phyloP scores from a whole-genome alignment of 768 basidiomycete species.

The Russula olivacea region DNA sequence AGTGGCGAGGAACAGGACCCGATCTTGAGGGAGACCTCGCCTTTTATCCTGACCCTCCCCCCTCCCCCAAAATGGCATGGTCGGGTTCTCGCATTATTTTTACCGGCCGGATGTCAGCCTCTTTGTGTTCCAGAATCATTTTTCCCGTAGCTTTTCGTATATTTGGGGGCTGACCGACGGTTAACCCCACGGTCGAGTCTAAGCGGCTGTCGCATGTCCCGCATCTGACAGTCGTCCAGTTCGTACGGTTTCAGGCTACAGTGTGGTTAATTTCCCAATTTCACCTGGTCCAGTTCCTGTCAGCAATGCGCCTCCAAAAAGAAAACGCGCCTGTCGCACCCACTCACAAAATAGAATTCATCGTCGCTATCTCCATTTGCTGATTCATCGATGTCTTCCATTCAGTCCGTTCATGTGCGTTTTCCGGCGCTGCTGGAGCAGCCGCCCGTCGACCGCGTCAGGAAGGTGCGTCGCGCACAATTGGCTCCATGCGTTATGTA shows the following conservation, averaged over 20 bases:
- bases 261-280: slow-evolving; percentile 14
- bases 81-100: not conserved
- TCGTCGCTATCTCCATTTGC: slow-evolving; percentile 22
- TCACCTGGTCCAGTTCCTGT: slow-evolving; percentile 12
- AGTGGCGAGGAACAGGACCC: not conserved
- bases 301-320: slow-evolving; percentile 1
- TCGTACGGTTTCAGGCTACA: slow-evolving; percentile 7
- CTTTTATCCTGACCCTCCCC: not conserved
- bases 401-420: slow-evolving; percentile 29
- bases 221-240: not conserved
- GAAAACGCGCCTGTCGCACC: slow-evolving; percentile 6
- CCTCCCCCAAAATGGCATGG: not conserved
- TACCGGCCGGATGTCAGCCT: slow-evolving; percentile 1
- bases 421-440: slow-evolving; percentile 32
- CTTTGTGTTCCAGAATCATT: slow-evolving; percentile 5
- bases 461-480: slow-evolving; percentile 28
- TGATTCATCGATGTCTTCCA: slow-evolving; percentile 21
- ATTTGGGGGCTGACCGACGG: slow-evolving; percentile 6
- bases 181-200: not conserved
- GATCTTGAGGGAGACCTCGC: not conserved
- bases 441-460: slow-evolving; percentile 33
- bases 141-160: not conserved
- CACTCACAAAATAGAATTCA: not conserved
- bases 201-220: slow-evolving; percentile 3
- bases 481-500: slow-evolving; percentile 8